phyloP scores from a whole-genome alignment of 2,329 filamentous ascomycete genomes.

The Beauveria sp. region DNA sequence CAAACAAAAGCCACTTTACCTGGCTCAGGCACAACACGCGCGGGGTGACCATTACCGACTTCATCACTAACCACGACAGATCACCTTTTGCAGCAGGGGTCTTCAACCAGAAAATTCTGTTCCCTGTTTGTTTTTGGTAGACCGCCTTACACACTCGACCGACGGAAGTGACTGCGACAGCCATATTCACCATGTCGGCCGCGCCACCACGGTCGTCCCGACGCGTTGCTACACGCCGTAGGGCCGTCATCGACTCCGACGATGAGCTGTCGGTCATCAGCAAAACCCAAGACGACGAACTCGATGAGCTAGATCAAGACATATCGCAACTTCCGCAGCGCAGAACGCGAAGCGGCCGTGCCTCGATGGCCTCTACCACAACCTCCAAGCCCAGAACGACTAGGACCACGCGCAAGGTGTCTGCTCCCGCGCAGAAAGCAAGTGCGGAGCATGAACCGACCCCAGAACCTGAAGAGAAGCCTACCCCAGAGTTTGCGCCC shows the following conservation, averaged over 20 bases:
- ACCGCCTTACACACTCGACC: background rate
- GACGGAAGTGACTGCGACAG: background rate
- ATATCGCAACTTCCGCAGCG: slow-evolving; percentile 37
- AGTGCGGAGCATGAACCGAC: slow-evolving; percentile 11
- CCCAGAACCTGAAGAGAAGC: slow-evolving; percentile 4
- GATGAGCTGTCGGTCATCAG: slow-evolving; percentile 62
- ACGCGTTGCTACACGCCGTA: slow-evolving; percentile 53
- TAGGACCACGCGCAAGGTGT: slow-evolving; percentile 35
- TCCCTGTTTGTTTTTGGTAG: background rate
- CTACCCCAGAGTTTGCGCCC: background rate
- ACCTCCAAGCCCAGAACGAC: slow-evolving; percentile 21
- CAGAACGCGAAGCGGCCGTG: slow-evolving; percentile 28
- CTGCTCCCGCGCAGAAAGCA: slow-evolving; percentile 21
- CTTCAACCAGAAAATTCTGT: background rate
- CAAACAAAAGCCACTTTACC: slow-evolving; percentile 23
- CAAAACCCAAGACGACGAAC: slow-evolving; percentile 44
- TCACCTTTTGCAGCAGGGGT: background rate
- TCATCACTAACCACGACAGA: slow-evolving; percentile 8
- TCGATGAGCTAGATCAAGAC: slow-evolving; percentile 67
- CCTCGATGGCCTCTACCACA: slow-evolving; percentile 40
- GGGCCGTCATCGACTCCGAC: slow-evolving; percentile 70
- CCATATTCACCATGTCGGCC: slow-evolving; percentile 22
- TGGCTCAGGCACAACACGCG: slow-evolving; percentile 7
- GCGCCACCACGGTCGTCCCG: slow-evolving; percentile 34
- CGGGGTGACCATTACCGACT: slow-evolving; percentile 14